Evolutionary conservation across 495 filamentous ascomycete genomes (phyloP), one percentile per base, ranked within the genome.

Genomic region (Aspergillus sclerotioniger): DNA sequence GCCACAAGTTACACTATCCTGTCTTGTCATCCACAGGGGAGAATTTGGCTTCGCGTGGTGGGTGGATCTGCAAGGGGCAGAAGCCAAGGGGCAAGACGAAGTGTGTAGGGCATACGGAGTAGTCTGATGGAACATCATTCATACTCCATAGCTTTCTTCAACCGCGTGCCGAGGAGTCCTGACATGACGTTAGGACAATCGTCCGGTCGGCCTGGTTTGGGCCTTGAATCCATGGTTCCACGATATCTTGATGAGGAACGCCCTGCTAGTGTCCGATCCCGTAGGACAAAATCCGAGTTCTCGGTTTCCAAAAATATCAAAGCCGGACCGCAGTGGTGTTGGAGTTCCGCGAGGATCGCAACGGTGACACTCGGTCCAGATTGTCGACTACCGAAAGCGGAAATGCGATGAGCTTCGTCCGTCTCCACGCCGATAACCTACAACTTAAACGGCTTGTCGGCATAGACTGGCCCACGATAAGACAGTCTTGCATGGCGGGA

Each of bases 351-450:
- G 21, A 32, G 25, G 16, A 32, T 50, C 47, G 47, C 25, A 56
- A 56, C 58, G 53, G 58, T 61, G 29, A 53, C 48, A 61, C 31
- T 44, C 47, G 46, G 48, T 43, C 10, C 17, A 33, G 25, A 16
- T n/a, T 41, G 51, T 50, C 31, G 44, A 54, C 54, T 62, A 59
- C 65, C 62, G 60, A 53, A 64, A 54, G 55, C 62, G 62, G 65
- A 62, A 62, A 59, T 59, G 29, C 35, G 37, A 32, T 50, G 31
- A 41, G 32, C 56, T n/a, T 63, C 60, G 56, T n/a, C 35, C 61
- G 57, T 35, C 58, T 52, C n/a, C 52, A 45, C 58, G 61, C n/a
- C 51, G 41, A 47, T 57, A 50, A 37, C 56, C 62, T 29, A 25
- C 16, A 6, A 47, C 9, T 21, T 49, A 21, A 49, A 4, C 20